These are phyloP conservation scores for Apophysomyces variabilis DNA, from an alignment of 371 early-diverging fungal genomes.

Conservation along the genomic window DNA sequence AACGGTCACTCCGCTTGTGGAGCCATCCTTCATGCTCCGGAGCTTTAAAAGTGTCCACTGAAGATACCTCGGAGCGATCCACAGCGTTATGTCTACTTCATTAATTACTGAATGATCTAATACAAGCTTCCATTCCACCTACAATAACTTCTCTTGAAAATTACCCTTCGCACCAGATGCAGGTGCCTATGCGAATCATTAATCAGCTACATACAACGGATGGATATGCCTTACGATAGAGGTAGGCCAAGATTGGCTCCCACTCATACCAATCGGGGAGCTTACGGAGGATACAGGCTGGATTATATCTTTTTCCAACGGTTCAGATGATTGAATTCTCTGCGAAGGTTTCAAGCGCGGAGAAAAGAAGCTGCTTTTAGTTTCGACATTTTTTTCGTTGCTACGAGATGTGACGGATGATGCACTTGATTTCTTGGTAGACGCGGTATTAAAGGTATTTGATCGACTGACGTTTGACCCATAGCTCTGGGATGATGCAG, in stretches of 20 bases:
- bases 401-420: slow-evolving; percentile 22
- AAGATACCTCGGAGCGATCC: neutral
- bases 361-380: neutral
- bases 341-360: slow-evolving; percentile 1
- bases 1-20: slow-evolving; percentile 67
- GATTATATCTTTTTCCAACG: neutral
- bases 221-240: neutral
- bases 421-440: slow-evolving; percentile 32
- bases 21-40: slow-evolving; percentile 73
- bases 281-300: neutral
- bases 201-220: neutral
- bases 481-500: slow-evolving; percentile 31
- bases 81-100: neutral
- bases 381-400: slow-evolving; percentile 14
- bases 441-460: slow-evolving; percentile 51
- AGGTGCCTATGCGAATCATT: neutral
- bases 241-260: neutral
- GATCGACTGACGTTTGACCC: slow-evolving; percentile 43
- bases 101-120: neutral
- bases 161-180: neutral
- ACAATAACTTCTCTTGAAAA: neutral
- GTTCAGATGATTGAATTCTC: neutral
- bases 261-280: neutral
- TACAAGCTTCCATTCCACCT: neutral
- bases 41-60: slow-evolving; percentile 28